A percentile compares a stretch with the other conserved stretches of the same genome.
Evolutionary conservation across 148 eudicot genomes (phyloP).

Genomic region (Chenopodium album): DNA sequence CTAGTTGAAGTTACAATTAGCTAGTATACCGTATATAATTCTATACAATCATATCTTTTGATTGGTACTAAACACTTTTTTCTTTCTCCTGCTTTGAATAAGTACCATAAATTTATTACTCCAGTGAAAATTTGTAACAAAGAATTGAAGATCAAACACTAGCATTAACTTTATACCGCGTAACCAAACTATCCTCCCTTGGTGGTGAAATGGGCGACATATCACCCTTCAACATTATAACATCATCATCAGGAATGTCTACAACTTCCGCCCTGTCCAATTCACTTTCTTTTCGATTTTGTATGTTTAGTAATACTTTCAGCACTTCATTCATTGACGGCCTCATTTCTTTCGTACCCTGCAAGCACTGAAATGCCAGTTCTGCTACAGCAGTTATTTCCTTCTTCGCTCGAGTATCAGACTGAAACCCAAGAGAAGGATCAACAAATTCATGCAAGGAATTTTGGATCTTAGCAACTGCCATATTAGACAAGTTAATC

Average conservation of each 20-base stretch:
- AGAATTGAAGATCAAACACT: conserved; percentile 21
- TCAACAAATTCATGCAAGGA: conserved; percentile 39
- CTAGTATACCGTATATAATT: background rate
- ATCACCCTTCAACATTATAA: conserved; percentile 23
- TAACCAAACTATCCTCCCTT: conserved; percentile 18
- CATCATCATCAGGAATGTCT: conserved; percentile 29
- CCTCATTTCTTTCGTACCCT: conserved; percentile 31
- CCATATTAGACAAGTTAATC: conserved; percentile 35
- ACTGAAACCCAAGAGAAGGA: conserved; percentile 27
- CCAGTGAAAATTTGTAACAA: background rate
- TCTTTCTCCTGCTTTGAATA: background rate
- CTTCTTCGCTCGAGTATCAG: conserved; percentile 23
- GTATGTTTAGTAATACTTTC: conserved; percentile 15
- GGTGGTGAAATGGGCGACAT: conserved; percentile 25
- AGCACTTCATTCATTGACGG: conserved; percentile 34
- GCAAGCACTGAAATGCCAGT: conserved; percentile 38
- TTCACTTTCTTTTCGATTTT: background rate
- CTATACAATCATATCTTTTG: background rate
- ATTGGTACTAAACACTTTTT: background rate
- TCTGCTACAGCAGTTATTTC: conserved; percentile 31
- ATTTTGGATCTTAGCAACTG: conserved; percentile 30
- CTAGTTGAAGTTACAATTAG: background rate
- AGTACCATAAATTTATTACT: background rate
- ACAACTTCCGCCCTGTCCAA: conserved; percentile 25
- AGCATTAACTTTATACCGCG: conserved; percentile 15